Percentiles rank a stretch among this genome's conserved stretches.
phyloP scores from a whole-genome alignment of 345 rosid species.

The Aegle marmelos region DNA sequence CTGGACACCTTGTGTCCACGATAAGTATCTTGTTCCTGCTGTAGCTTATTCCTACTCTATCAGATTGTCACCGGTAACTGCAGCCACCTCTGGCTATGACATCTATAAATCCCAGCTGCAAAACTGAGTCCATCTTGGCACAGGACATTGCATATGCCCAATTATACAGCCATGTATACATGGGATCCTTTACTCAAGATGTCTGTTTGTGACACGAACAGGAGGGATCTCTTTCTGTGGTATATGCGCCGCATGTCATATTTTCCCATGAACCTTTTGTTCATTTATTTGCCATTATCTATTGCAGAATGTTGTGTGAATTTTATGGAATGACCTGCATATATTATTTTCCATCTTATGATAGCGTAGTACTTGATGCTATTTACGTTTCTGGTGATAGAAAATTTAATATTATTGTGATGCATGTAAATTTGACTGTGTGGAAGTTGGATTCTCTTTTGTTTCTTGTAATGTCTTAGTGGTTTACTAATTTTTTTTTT shows the following conservation, averaged over 20 bases:
- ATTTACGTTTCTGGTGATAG: neutral
- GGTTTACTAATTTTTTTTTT: too few species aligned
- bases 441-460: neutral
- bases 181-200: neutral
- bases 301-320: neutral
- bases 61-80: conserved; percentile 60
- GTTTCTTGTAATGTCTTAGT: too few species aligned
- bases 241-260: neutral
- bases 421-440: neutral
- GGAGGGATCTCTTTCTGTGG: neutral
- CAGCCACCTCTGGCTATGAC: conserved; percentile 46
- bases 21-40: conserved; percentile 70
- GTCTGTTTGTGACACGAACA: neutral
- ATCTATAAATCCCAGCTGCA: conserved; percentile 58
- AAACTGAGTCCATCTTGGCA: conserved; percentile 16
- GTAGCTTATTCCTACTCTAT: conserved; percentile 65
- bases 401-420: neutral
- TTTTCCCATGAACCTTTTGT: neutral
- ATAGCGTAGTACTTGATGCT: neutral
- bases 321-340: neutral
- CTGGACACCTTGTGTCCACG: conserved; percentile 81
- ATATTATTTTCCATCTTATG: neutral
- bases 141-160: neutral
- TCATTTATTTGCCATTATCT: neutral
- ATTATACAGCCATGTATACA: neutral